Percentiles rank a stretch among this genome's conserved stretches.
Evolutionary conservation across 176 grass and related monocot genomes (phyloP).

Genomic region (Puya raimondii): DNA sequence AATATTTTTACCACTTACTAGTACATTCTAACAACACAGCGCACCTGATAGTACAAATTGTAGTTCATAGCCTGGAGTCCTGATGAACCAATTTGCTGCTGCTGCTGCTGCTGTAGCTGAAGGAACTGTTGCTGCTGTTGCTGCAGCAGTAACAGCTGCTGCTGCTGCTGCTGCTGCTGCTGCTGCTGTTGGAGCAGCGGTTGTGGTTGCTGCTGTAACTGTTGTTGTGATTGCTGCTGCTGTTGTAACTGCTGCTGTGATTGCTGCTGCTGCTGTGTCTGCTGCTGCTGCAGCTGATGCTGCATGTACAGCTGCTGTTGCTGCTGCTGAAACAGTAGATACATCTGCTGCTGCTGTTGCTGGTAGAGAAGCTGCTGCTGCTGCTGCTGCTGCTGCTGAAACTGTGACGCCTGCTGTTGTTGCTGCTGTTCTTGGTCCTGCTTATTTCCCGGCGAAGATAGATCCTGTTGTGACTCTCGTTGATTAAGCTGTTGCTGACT

Average conservation of each 20-base stretch:
- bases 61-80: conserved; percentile 24
- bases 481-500: neutral
- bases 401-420: conserved; percentile 28
- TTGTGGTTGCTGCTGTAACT: conserved; percentile 43
- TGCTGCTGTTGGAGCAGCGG: conserved; percentile 46
- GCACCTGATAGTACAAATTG: conserved; percentile 38
- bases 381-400: conserved; percentile 43
- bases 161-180: conserved; percentile 57
- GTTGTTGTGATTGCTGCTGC: conserved; percentile 31
- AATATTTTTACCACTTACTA: too few relatives aligned
- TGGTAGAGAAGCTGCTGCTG: conserved; percentile 52
- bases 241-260: conserved; percentile 23
- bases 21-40: neutral
- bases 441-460: neutral
- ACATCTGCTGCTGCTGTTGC: conserved; percentile 59
- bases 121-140: conserved; percentile 37
- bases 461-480: neutral
- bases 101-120: conserved; percentile 29
- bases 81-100: conserved; percentile 38
- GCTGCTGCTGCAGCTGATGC: conserved; percentile 19
- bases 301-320: neutral
- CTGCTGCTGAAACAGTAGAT: conserved; percentile 10
- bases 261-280: conserved; percentile 30
- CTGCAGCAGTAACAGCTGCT: conserved; percentile 44
- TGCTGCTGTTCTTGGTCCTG: conserved; percentile 47